Evolutionary conservation across 2,329 filamentous ascomycete species (phyloP).

Genomic region (Hymenoscyphus linearis): DNA sequence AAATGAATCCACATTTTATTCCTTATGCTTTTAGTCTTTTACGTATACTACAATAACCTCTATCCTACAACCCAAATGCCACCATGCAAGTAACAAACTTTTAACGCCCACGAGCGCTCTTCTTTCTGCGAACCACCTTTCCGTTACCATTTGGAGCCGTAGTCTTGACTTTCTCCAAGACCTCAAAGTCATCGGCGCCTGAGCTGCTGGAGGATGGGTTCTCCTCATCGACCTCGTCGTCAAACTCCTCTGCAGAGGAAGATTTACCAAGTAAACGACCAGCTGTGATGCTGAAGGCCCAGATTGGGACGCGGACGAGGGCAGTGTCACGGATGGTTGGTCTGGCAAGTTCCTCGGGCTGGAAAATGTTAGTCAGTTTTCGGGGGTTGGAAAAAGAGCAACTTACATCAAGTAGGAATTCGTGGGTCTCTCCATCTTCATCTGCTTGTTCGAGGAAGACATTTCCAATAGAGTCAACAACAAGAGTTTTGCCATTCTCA

Average conservation of each 20-base stretch:
- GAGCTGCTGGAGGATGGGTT: slow-evolving; percentile 50
- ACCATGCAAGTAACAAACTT: background rate
- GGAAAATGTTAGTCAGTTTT: slow-evolving; percentile 15
- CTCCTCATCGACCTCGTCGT: slow-evolving; percentile 39
- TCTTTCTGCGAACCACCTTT: slow-evolving; percentile 27
- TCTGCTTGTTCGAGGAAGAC: slow-evolving; percentile 93
- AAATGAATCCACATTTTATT: too few relatives aligned
- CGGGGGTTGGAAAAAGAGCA: background rate
- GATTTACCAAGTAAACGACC: slow-evolving; percentile 43
- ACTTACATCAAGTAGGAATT: slow-evolving; percentile 84
- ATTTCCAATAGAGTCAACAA: slow-evolving; percentile 87
- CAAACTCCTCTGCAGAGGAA: slow-evolving; percentile 34
- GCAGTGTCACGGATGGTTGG: slow-evolving; percentile 80
- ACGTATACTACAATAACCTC: background rate
- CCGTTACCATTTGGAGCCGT: slow-evolving; percentile 27
- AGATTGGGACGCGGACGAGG: slow-evolving; percentile 72
- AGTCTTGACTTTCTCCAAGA: slow-evolving; percentile 48
- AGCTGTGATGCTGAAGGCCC: slow-evolving; percentile 56
- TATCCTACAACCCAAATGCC: background rate
- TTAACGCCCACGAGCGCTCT: slow-evolving; percentile 20
- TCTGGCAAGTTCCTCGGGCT: slow-evolving; percentile 73
- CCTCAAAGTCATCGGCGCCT: slow-evolving; percentile 58
- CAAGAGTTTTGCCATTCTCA: slow-evolving; percentile 90
- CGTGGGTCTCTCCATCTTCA: slow-evolving; percentile 75
- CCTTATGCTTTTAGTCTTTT: background rate